Base-by-base conservation (phyloP, 2,329 filamentous ascomycete species). In the Claviceps spartinae region DNA sequence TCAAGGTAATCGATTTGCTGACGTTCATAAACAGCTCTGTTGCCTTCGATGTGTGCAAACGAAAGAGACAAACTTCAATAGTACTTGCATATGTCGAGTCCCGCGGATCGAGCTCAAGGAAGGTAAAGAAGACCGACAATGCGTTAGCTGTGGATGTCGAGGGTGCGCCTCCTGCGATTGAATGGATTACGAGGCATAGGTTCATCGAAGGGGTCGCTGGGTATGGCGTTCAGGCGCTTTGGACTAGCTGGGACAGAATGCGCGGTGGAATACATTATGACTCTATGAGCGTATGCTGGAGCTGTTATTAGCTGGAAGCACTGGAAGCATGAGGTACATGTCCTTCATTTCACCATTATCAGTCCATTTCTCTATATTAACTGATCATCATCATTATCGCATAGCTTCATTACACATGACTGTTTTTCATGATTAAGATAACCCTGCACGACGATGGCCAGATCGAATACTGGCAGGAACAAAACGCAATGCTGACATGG, bases 11-110 rank as follows among this genome's bases (percentile, higher is more conserved):
- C 8, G 36, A 14, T 16, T 18, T 20, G 18, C 34, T 50, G 16
- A 50, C 34, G 16, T 16, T 18, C 46, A 24, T 20, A 37, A 62
- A 93, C 30, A 34, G 86, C 72, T 98, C 44, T 98, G 93, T 70
- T 98, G 93, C 67, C 75, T 96, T 52, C 82, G 90, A 56, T 98
- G 93, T 69, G 91, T 98, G 52, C 93, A 98, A 70, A 96, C 93
- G n/a, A 97, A 97, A 69, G 93, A 98, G 75, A 98, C 93, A 34
- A 98, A 98, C 69, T 98, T 97, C 74, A 93, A 91, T 68, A 86
- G 88, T 57, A 98, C 91, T 1, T 98, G 93, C 67, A 93, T 98
- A 63, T 98, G 93, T 68, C 86, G 93, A 49, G 91, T 98, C 49
- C 93, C 93, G 1, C 85, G 86, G 64, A 84, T 88, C 36, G 81